Evolutionary conservation across 2,329 filamentous ascomycete genomes (phyloP).

Genomic region (Fusarium coffeatum): DNA sequence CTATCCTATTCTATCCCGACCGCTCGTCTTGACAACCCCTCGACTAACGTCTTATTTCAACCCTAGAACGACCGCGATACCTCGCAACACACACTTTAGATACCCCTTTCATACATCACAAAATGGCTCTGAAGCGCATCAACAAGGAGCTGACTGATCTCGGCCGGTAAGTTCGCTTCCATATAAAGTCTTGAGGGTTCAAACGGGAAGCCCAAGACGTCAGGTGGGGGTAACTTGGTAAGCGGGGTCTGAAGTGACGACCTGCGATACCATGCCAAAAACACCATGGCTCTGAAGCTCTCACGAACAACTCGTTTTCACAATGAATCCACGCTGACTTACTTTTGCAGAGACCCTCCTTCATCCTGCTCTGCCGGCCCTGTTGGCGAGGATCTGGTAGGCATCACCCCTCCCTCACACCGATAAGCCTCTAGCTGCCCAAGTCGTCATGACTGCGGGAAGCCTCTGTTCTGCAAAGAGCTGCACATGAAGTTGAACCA

Average conservation of each 20-base stretch:
- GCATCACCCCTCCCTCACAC: conserved; percentile 55
- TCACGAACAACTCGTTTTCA: background rate
- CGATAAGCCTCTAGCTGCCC: conserved; percentile 37
- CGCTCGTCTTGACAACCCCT: conserved; percentile 26
- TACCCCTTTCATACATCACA: conserved; percentile 50
- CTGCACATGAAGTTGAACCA: conserved; percentile 9
- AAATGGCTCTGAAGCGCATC: conserved; percentile 92
- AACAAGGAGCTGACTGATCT: conserved; percentile 94
- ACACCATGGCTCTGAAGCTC: conserved; percentile 15
- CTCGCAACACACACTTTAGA: conserved; percentile 44
- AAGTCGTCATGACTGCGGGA: conserved; percentile 28
- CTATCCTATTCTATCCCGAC: conserved; percentile 30
- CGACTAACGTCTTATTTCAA: conserved; percentile 43
- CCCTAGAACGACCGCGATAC: conserved; percentile 44
- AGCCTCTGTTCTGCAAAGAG: background rate
- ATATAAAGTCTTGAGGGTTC: conserved; percentile 41
- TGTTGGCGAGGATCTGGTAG: conserved; percentile 96
- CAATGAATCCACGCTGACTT: conserved; percentile 37
- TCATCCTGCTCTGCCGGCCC: conserved; percentile 98
- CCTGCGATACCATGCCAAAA: conserved; percentile 24
- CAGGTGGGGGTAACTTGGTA: conserved; percentile 52
- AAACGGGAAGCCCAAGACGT: conserved; percentile 47
- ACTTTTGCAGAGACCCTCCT: conserved; percentile 82
- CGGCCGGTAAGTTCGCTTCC: conserved; percentile 75
- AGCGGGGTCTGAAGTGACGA: conserved; percentile 51